Evolutionary conservation across 2,329 filamentous ascomycete genomes (phyloP).

Genomic region (Blumeria hordei): DNA sequence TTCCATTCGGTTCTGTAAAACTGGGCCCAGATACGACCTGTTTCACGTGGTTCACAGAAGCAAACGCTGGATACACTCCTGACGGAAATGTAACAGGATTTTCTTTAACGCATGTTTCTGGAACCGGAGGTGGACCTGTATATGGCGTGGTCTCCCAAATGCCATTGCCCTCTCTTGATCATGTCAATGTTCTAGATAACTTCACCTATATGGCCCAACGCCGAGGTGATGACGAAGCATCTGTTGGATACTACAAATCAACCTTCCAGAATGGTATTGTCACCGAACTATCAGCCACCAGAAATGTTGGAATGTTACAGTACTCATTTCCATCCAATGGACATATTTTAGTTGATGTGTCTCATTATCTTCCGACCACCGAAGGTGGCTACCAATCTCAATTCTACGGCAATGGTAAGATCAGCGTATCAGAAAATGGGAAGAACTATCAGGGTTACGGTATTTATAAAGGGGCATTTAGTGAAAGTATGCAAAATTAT

Average conservation of each 20-base stretch:
- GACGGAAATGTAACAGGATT: conserved; percentile 3
- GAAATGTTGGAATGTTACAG: conserved; percentile 30
- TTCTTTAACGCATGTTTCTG: conserved; percentile 3
- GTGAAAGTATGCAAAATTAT: background rate
- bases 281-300: conserved; percentile 30
- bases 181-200: conserved; percentile 3
- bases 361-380: conserved; percentile 32
- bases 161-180: conserved; percentile 14
- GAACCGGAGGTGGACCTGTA: conserved; percentile 1
- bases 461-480: conserved; percentile 3
- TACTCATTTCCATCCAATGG: conserved; percentile 28
- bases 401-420: conserved; percentile 3
- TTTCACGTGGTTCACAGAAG: conserved; percentile 3
- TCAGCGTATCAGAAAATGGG: conserved; percentile 1
- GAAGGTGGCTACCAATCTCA: conserved; percentile 3
- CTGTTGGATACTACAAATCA: conserved; percentile 37
- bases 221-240: conserved; percentile 23
- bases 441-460: conserved; percentile 2
- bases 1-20: conserved; percentile 8
- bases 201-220: conserved; percentile 27
- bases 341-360: conserved; percentile 33
- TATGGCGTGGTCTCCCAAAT: conserved; percentile 4
- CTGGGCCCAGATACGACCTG: conserved; percentile 6
- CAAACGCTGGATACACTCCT: conserved; percentile 24
- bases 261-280: conserved; percentile 27